Percentiles rank a stretch among this genome's conserved stretches.
Evolutionary conservation across 2,329 filamentous ascomycete genomes (phyloP).

Genomic region (Microcera coccophila): DNA sequence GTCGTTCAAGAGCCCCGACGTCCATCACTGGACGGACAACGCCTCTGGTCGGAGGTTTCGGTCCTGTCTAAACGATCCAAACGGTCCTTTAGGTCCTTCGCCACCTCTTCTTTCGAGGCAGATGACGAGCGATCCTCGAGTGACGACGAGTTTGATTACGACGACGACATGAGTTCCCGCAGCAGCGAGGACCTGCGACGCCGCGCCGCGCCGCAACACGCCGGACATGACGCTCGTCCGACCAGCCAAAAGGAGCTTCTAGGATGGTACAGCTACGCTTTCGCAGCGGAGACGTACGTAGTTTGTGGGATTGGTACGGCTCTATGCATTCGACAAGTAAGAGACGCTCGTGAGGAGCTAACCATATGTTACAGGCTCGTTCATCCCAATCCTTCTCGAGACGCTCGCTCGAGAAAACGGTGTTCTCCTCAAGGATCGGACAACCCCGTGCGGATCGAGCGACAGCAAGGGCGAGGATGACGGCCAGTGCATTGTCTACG

Average conservation of each 20-base stretch:
- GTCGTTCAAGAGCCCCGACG: constrained; percentile 31
- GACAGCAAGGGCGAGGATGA: constrained; percentile 50
- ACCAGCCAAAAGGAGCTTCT: constrained; percentile 83
- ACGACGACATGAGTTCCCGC: constrained; percentile 35
- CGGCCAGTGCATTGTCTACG: constrained; percentile 74
- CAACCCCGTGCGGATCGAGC: constrained; percentile 67
- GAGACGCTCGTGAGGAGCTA: constrained; percentile 3
- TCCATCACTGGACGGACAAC: constrained; percentile 38
- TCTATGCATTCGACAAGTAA: background rate
- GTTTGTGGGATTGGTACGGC: constrained; percentile 71
- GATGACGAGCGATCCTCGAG: constrained; percentile 64
- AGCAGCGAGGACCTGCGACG: constrained; percentile 36
- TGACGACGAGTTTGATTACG: constrained; percentile 28
- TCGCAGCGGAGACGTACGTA: constrained; percentile 94
- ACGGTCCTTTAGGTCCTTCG: constrained; percentile 53
- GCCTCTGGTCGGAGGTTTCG: constrained; percentile 48
- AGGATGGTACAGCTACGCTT: constrained; percentile 95
- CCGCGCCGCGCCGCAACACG: constrained; percentile 53
- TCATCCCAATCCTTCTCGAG: constrained; percentile 93
- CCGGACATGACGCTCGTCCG: constrained; percentile 80
- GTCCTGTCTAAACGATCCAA: constrained; percentile 52
- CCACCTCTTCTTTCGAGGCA: constrained; percentile 61
- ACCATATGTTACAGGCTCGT: constrained; percentile 60
- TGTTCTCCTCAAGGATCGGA: constrained; percentile 74
- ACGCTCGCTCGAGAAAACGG: constrained; percentile 90